phyloP scores from a whole-genome alignment of 805 yeast genomes.

The Ogataea trehalophila region DNA sequence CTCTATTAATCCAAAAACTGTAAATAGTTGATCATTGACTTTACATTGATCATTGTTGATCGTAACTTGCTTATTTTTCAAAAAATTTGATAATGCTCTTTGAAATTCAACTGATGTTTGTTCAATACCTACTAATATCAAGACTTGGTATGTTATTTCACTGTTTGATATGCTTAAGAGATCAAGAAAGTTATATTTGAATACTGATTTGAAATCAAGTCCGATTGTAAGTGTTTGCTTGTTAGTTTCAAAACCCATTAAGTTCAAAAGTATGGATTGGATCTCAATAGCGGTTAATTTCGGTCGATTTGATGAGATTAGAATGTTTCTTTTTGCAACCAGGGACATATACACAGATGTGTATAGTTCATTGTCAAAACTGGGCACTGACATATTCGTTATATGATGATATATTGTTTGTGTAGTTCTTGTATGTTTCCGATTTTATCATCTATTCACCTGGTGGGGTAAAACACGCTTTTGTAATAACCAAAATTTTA shows the following conservation, averaged over 20 bases:
- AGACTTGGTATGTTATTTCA: slow-evolving; percentile 3
- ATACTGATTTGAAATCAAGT: slow-evolving; percentile 3
- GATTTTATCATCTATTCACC: no score
- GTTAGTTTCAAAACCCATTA: slow-evolving; percentile 10
- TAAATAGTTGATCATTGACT: slow-evolving; percentile 13
- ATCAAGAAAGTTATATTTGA: slow-evolving; percentile 4
- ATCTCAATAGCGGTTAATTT: slow-evolving; percentile 15
- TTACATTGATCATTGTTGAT: background rate
- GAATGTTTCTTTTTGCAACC: slow-evolving; percentile 25
- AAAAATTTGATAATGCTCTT: slow-evolving; percentile 1
- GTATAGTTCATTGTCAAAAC: slow-evolving; percentile 18
- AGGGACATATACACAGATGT: slow-evolving; percentile 19
- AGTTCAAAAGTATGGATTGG: slow-evolving; percentile 1
- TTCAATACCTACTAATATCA: slow-evolving; percentile 2
- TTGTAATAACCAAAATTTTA: no score
- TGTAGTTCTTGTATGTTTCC: no score
- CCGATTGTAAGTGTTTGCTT: background rate
- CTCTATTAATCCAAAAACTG: slow-evolving; percentile 18
- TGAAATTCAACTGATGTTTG: slow-evolving; percentile 5
- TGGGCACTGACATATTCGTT: no score
- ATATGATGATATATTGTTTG: no score
- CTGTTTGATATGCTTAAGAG: slow-evolving; percentile 4
- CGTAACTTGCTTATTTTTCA: background rate
- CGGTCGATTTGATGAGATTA: slow-evolving; percentile 20
- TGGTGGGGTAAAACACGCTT: no score